Evolutionary conservation across 768 basidiomycete species (phyloP), one percentile per base, ranked within the genome.

Genomic region (Cubamyces sp.): DNA sequence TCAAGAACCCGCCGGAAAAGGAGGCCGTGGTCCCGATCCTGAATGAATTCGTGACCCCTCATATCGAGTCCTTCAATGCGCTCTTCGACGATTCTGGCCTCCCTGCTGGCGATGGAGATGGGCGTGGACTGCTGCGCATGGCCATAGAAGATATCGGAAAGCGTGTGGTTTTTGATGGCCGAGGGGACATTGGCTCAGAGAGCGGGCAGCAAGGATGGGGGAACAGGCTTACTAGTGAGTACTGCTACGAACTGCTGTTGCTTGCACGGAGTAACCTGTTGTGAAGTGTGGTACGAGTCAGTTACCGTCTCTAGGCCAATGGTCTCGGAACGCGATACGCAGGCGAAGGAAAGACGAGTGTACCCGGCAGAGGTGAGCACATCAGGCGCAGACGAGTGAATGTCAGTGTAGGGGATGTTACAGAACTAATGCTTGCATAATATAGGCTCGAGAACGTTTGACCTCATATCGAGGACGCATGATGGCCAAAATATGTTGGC

Each of bases 61-160:
- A 98, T 73, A 85, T 98, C 64, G 91, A 98, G 74, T 94, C 92
- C 41, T 98, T 99, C 82, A 96, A 98, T 75, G 88, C 94, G 16
- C 83, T 99, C 26, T 96, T 98, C 74, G 96, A 98, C 70, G 94
- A 96, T 73, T 88, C 90, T 55, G 90, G 90, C n/a, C 73, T 91
- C 57, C 85, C 88, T 60, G 71, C 81, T 47, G 88, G 89, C 11
- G 87, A 88, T 68, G 87, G 87, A 15, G 86, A 92, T 58, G 92
- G 91, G 1, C 81, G 82, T 37, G 97, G 97, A 0, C 74, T 98
- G 11, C 73, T 99, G 8, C 86, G 85, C 51, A 76, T 93, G 1
- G 92, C 85, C 8, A 70, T 98, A 14, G 84, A 88, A 66, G 93
- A 98, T 65, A 90, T 98, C 41, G 90, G 90, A 0, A 87, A 91